Base-by-base conservation (phyloP, 2,329 filamentous ascomycete genomes). In the Onygenales sp. region DNA sequence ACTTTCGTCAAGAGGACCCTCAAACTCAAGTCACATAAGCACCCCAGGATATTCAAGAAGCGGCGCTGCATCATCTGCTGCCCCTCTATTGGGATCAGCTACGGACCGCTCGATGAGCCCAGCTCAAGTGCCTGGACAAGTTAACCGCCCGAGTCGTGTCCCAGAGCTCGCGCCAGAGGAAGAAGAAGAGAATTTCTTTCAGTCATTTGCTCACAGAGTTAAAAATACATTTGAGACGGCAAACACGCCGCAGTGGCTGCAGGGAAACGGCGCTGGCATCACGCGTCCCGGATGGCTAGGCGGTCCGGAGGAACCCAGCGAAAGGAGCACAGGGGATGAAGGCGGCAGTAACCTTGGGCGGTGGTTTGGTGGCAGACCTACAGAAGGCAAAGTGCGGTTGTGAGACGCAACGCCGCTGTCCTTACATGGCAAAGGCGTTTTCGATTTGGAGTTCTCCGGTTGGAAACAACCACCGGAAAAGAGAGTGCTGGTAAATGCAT, bases 141-240 rank as follows among this genome's bases (percentile, higher is more conserved):
- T 21, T 49, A 49, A 14, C 9, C 32, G 3, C 3, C 1, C 34
- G 9, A 36, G 14, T 33, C 42, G 33, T 27, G 10, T 31, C 36
- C 36, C 40, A 10, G 52, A 10, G n/a, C 46, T 50, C 10, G 58
- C 52, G 39, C 64, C 73, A 33, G 68, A 78, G 17, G 78, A 81
- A 0, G 78, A 79, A 6, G 79, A 81, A n/a, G 77, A 81, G 1
- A 88, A 85, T 59, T 88, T 95, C 68, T 90, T 97, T 64, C 81
- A 87, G 59, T 85, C 86, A 36, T 83, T 97, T 56, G 84, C 87
- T 0, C 87, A 94, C 65, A 80, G 92, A 37, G 84, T 98, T 61
- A 87, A 85, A 70, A 98, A 98, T 64, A 97, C 93, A 0, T 82
- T 97, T 51, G 92, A 97, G 56, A 86, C 83, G 0, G 79, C 89